phyloP scores from a whole-genome alignment of 2,329 filamentous ascomycete species.

The Chrysosporium keratinophilum region DNA sequence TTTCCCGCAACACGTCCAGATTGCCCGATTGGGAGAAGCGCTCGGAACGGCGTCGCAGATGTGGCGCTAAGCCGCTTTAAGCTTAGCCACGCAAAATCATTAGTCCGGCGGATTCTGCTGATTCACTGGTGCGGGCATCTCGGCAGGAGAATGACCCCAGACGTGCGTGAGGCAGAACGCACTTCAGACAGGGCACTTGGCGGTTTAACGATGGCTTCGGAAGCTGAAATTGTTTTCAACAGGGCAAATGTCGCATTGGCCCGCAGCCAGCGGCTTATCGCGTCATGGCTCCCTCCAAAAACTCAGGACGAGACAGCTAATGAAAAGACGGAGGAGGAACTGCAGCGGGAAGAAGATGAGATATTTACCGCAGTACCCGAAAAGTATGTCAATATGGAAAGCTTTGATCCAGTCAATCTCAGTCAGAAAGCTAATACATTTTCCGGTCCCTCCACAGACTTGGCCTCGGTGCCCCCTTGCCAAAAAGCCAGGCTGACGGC shows the following conservation, averaged over 20 bases:
- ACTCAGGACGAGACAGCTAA: conserved; percentile 30
- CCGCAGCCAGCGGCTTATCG: conserved; percentile 44
- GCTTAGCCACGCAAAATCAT: conserved; percentile 1
- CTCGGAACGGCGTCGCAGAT: background rate
- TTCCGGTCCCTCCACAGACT: conserved; percentile 27
- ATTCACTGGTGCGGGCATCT: background rate
- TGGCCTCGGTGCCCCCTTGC: conserved; percentile 40
- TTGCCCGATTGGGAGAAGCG: conserved; percentile 5
- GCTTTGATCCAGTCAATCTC: background rate
- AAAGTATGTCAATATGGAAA: conserved; percentile 33
- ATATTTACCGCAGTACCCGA: conserved; percentile 46
- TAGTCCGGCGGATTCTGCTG: background rate
- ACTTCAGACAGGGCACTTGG: background rate
- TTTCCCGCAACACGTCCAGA: conserved; percentile 10
- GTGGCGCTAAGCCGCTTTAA: background rate
- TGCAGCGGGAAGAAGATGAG: conserved; percentile 45
- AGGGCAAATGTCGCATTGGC: conserved; percentile 45
- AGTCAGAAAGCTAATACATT: conserved; percentile 2
- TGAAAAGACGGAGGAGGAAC: conserved; percentile 36
- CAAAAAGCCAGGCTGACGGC: conserved; percentile 32
- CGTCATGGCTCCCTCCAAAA: conserved; percentile 47
- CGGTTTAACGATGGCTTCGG: conserved; percentile 28
- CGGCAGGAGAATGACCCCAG: background rate
- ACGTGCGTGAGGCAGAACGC: background rate
- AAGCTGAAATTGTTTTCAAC: conserved; percentile 48